Percentiles rank a stretch among this genome's conserved stretches.
Evolutionary conservation across 345 rosid species (phyloP).

Genomic region (Arabis alpina): DNA sequence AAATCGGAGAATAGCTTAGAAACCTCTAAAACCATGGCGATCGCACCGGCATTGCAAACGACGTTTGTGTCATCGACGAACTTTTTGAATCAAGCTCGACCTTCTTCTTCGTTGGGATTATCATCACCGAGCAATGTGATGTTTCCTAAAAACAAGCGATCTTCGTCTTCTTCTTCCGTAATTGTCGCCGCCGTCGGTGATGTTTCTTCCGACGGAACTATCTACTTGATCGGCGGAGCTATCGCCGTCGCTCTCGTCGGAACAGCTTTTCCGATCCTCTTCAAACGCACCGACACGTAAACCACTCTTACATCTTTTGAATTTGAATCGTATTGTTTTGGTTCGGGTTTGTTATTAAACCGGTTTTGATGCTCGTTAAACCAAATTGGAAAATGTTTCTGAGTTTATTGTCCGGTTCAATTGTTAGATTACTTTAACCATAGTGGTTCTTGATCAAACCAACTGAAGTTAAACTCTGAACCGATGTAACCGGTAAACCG

Average conservation of each 20-base stretch:
- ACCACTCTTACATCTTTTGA: background rate
- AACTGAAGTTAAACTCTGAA: background rate
- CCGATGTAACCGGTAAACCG: slow-evolving; percentile 9
- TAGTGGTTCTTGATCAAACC: too few relatives aligned
- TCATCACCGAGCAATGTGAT: slow-evolving; percentile 34
- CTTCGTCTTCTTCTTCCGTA: slow-evolving; percentile 45
- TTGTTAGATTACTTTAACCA: background rate
- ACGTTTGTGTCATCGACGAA: slow-evolving; percentile 31
- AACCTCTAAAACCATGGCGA: slow-evolving; percentile 40
- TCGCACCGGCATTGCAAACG: slow-evolving; percentile 45
- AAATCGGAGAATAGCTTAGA: background rate
- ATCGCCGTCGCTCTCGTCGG: slow-evolving; percentile 76
- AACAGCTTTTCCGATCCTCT: slow-evolving; percentile 85
- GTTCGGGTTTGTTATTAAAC: background rate
- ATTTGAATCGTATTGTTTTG: background rate
- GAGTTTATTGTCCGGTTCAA: slow-evolving; percentile 10
- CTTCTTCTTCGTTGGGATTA: slow-evolving; percentile 28
- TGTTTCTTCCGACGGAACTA: slow-evolving; percentile 72
- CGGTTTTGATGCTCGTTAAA: slow-evolving; percentile 18
- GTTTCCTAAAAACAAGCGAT: slow-evolving; percentile 46
- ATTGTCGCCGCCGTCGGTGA: slow-evolving; percentile 88
- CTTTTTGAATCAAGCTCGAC: slow-evolving; percentile 33
- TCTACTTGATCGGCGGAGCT: slow-evolving; percentile 72
- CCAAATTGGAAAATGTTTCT: background rate
- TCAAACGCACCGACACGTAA: slow-evolving; percentile 89